A percentile compares a stretch with the other conserved stretches of the same genome.
phyloP scores from a whole-genome alignment of 257 asterid species.

The Lithospermum erythrorhizon region DNA sequence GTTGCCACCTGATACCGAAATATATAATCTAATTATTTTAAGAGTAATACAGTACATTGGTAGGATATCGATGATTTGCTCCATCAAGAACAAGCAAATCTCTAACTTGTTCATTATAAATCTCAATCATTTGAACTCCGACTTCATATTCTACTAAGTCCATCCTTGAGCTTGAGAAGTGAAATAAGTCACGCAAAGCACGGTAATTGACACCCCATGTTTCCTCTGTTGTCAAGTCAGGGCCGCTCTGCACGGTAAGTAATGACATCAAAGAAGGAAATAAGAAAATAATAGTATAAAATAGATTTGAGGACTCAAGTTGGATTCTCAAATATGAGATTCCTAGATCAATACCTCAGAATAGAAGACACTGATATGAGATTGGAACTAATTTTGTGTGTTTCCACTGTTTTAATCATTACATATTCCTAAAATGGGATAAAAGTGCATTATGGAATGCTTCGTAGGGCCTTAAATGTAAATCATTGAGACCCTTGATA shows the following conservation, averaged over 20 bases:
- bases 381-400: too few relatives aligned
- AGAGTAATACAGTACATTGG: not conserved
- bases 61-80: conserved; percentile 76
- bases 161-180: conserved; percentile 47
- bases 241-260: conserved; percentile 62
- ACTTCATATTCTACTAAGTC: conserved; percentile 66
- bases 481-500: too few relatives aligned
- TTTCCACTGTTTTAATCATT: too few relatives aligned
- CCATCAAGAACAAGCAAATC: conserved; percentile 80
- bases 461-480: too few relatives aligned
- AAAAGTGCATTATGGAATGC: too few relatives aligned
- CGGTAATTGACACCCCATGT: conserved; percentile 95
- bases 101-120: conserved; percentile 93
- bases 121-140: conserved; percentile 88
- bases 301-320: not conserved
- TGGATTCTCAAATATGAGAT: too few relatives aligned
- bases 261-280: not conserved
- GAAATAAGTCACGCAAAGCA: conserved; percentile 70
- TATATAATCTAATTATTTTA: not conserved
- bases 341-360: too few relatives aligned
- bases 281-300: not conserved
- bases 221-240: conserved; percentile 70
- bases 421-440: too few relatives aligned
- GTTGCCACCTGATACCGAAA: not conserved
- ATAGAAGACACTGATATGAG: too few relatives aligned